Conservation (phyloP, 2,329 filamentous ascomycete genomes). For the Verticillium albo-atrum region DNA sequence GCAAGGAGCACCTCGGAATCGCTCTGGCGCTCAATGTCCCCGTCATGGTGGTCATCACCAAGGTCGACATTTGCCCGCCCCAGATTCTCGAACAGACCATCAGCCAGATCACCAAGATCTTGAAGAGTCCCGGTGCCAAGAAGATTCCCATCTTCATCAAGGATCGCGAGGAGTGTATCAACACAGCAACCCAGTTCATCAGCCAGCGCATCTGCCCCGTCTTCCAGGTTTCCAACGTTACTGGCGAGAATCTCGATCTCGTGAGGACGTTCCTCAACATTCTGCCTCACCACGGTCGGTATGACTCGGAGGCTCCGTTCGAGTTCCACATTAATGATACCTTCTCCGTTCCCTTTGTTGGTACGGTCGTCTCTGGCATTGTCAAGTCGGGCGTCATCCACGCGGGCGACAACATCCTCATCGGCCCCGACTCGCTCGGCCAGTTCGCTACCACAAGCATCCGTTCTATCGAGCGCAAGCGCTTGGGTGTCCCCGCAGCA, state of each 20-base stretch:
- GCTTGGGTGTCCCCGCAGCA: constrained; percentile 81
- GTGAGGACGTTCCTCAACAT: constrained; percentile 94
- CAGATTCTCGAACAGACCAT: constrained; percentile 94
- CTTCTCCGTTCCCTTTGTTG: constrained; percentile 95
- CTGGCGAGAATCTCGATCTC: constrained; percentile 82
- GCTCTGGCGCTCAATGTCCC: constrained; percentile 92
- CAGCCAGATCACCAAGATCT: constrained; percentile 82
- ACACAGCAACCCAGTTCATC: constrained; percentile 93
- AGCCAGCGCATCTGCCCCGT: constrained; percentile 93
- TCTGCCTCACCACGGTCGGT: constrained; percentile 88
- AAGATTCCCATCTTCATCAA: constrained; percentile 98
- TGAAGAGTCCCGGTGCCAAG: constrained; percentile 87
- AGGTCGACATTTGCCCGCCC: constrained; percentile 96
- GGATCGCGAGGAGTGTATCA: constrained; percentile 84
- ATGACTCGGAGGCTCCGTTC: constrained; percentile 81
- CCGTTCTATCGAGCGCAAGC: constrained; percentile 90
- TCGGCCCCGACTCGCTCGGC: constrained; percentile 86
- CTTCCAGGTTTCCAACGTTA: constrained; percentile 98
- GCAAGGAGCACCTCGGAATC: constrained; percentile 94
- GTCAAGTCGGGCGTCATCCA: constrained; percentile 86
- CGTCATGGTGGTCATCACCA: constrained; percentile 96
- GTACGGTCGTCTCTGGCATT: constrained; percentile 92
- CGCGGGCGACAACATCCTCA: constrained; percentile 80
- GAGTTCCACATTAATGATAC: constrained; percentile 97
- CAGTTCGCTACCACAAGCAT: constrained; percentile 85